Base-by-base conservation (phyloP, 208 protist species). In the Leishmania turanica region DNA sequence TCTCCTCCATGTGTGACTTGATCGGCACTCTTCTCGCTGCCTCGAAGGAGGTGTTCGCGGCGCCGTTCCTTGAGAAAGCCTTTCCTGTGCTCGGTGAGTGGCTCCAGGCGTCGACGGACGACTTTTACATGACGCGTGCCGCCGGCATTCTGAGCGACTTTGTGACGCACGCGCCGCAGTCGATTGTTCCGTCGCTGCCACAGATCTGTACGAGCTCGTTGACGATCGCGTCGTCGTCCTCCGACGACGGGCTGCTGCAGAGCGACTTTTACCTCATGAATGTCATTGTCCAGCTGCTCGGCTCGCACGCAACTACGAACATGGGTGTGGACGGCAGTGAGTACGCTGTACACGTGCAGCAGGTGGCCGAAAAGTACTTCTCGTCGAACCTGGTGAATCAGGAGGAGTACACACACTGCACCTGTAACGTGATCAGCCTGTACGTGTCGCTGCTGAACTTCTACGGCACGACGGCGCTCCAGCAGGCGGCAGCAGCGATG, bases 261-360 rank as follows among this genome's bases (percentile, higher is more conserved):
- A 88, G 80, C 65, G 79, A 86, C 80, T 95, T 94, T 78, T 97
- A 88, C 81, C 85, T 97, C 15, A 88, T 97, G 76, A 96, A 95
- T 71, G 53, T 92, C 56, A 84, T 94, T 47, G 75, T 91, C n/a
- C 89, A 93, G 78, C 90, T 91, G 54, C 86, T 93, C 69, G 90
- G 79, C 21, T 84, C 66, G 3, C 74, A 91, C 72, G 72, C 81
- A 0, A 69, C 81, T 69, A 60, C 78, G 19, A 70, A 75, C 58
- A 78, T 80, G 71, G 78, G 79, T 56, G 82, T 90, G 21, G 74
- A 92, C 70, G 88, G 78, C 37, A 60, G 70, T 27, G 82, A 89
- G 49, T 95, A 95, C 79, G 89, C 88, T 15, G 40, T 77, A 64
- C 84, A 94, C 70, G 87, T 87, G 70, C 77, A 88, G 76, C 73